Evolutionary conservation across 257 asterid species (phyloP).

Genomic region (Forsythia suspensa): DNA sequence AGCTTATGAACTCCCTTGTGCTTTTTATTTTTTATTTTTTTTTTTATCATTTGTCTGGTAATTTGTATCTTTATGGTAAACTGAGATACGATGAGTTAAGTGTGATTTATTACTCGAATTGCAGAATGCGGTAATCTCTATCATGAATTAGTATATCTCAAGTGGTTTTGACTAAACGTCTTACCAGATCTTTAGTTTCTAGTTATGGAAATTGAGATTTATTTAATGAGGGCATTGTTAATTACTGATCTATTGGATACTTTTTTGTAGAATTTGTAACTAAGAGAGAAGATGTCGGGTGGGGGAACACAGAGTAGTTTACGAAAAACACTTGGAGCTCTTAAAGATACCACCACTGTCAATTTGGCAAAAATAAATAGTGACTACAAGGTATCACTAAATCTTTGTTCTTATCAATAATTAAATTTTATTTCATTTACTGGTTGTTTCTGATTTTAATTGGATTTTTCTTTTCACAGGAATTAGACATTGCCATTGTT

Average conservation of each 20-base stretch:
- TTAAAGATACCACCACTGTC: constrained; percentile 93
- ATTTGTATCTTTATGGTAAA: neutral
- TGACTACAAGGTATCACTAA: constrained; percentile 70
- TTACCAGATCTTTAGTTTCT: constrained; percentile 13
- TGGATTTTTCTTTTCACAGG: constrained; percentile 39
- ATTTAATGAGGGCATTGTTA: constrained; percentile 24
- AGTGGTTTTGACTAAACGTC: neutral
- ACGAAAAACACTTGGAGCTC: constrained; percentile 95
- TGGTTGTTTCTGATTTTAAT: constrained; percentile 11
- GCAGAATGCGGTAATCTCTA: neutral
- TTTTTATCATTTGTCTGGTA: neutral
- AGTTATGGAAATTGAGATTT: constrained; percentile 12
- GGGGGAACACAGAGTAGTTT: constrained; percentile 85
- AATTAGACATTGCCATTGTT: constrained; percentile 94
- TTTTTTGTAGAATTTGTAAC: constrained; percentile 30
- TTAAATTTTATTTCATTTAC: neutral
- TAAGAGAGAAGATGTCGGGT: constrained; percentile 62
- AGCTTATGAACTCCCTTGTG: neutral
- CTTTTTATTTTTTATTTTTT: no score
- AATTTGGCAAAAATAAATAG: constrained; percentile 94
- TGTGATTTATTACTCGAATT: neutral
- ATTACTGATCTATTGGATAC: constrained; percentile 18
- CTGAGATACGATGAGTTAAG: neutral
- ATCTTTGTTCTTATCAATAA: neutral
- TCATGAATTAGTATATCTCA: neutral